Evolutionary conservation across 2,329 filamentous ascomycete species (phyloP).

Genomic region (Paramyrothecium roridum): DNA sequence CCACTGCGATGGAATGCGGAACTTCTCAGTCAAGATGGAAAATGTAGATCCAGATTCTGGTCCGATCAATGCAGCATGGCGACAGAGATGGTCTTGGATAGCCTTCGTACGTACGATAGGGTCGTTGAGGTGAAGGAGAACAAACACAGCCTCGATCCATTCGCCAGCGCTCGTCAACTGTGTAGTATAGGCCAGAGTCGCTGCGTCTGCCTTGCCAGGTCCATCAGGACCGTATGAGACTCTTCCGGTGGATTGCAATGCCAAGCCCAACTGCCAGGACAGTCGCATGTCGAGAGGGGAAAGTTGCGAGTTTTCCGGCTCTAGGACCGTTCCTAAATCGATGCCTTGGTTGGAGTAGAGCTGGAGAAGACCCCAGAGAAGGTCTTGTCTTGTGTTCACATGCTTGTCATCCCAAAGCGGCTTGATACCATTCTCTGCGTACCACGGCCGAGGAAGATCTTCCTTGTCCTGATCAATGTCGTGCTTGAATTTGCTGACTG

Average conservation of each 20-base stretch:
- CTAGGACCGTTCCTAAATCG: constrained; percentile 67
- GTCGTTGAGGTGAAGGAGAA: constrained; percentile 72
- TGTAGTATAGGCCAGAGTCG: constrained; percentile 63
- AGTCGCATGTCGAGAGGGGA: constrained; percentile 73
- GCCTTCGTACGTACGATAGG: constrained; percentile 59
- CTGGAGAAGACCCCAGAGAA: constrained; percentile 84
- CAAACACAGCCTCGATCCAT: constrained; percentile 71
- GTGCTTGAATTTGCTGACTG: constrained; percentile 69
- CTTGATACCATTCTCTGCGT: constrained; percentile 56
- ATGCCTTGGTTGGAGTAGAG: constrained; percentile 64
- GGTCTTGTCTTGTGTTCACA: constrained; percentile 63
- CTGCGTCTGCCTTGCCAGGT: constrained; percentile 60
- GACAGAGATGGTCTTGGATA: constrained; percentile 70
- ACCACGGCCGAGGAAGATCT: constrained; percentile 70
- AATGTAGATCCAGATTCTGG: constrained; percentile 55
- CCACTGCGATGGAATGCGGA: constrained; percentile 73
- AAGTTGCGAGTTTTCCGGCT: constrained; percentile 73
- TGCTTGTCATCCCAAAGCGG: constrained; percentile 60
- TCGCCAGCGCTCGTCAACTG: constrained; percentile 62
- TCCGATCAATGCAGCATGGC: constrained; percentile 66
- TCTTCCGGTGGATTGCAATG: constrained; percentile 50
- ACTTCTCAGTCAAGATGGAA: constrained; percentile 56
- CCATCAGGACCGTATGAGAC: constrained; percentile 52
- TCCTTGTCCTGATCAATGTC: constrained; percentile 73
- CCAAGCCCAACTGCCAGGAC: constrained; percentile 80